Conservation (phyloP, 805 yeast species). For the Hanseniaspora hatyaiensis region DNA sequence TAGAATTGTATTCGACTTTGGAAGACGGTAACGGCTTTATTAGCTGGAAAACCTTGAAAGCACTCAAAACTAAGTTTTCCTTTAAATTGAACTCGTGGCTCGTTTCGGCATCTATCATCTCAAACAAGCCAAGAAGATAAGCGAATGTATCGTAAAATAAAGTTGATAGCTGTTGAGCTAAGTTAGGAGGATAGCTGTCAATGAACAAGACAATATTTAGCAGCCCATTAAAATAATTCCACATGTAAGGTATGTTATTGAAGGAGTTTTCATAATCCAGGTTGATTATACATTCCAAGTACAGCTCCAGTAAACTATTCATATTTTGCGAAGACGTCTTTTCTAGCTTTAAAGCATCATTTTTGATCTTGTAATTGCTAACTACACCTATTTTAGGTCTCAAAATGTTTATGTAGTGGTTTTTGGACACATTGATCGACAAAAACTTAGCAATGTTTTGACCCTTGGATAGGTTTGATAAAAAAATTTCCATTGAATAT, state of each 20-base stretch:
- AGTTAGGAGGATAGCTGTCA: neutral
- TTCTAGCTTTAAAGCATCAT: conserved; percentile 1
- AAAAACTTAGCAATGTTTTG: conserved; percentile 1
- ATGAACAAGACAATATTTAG: neutral
- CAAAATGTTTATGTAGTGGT: conserved; percentile 5
- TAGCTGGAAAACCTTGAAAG: conserved; percentile 2
- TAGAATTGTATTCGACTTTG: neutral
- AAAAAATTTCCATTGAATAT: neutral
- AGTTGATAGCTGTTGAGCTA: neutral
- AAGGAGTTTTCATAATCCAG: conserved; percentile 6
- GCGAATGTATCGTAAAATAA: conserved; percentile 2
- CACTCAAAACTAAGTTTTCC: conserved; percentile 8
- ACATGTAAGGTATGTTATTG: conserved; percentile 8
- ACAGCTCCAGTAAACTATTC: neutral
- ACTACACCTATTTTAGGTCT: neutral
- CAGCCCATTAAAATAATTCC: conserved; percentile 7
- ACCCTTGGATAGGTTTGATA: conserved; percentile 1
- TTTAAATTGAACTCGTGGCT: conserved; percentile 1
- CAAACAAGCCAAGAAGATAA: conserved; percentile 1
- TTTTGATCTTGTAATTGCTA: neutral
- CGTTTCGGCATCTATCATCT: conserved; percentile 5
- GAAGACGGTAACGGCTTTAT: conserved; percentile 3
- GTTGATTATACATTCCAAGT: conserved; percentile 2
- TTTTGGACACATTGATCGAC: conserved; percentile 4
- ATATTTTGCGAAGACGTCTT: neutral